These are phyloP conservation scores for Nymphaea thermarum DNA, from an alignment of 164 flowering plant species.

Conservation along the genomic window DNA sequence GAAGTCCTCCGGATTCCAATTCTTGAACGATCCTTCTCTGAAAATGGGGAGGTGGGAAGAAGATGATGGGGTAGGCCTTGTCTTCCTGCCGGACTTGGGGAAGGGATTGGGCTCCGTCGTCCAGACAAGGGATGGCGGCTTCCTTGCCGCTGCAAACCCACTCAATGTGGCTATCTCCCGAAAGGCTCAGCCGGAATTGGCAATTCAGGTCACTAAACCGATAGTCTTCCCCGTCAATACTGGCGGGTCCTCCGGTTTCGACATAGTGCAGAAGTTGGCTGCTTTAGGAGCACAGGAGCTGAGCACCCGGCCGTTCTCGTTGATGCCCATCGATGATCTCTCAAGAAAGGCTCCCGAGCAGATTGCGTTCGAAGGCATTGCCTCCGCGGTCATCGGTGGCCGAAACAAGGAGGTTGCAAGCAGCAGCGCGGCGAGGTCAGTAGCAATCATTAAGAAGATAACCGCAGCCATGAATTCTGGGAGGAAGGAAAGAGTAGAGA, in stretches of 20 bases:
- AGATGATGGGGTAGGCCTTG: slow-evolving; percentile 21
- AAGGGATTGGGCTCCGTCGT: slow-evolving; percentile 79
- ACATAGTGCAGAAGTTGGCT: slow-evolving; percentile 64
- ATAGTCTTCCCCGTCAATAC: slow-evolving; percentile 31
- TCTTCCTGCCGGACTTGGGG: slow-evolving; percentile 65
- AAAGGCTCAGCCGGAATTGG: slow-evolving; percentile 76
- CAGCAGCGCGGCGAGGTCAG: slow-evolving; percentile 76
- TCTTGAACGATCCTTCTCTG: slow-evolving; percentile 12
- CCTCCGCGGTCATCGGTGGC: slow-evolving; percentile 76
- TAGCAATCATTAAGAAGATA: slow-evolving; percentile 61
- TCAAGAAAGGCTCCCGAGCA: slow-evolving; percentile 87
- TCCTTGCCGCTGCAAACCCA: slow-evolving; percentile 72
- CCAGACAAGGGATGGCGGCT: slow-evolving; percentile 91
- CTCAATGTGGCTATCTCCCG: slow-evolving; percentile 31
- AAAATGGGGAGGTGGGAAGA: slow-evolving; percentile 22
- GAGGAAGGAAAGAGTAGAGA: slow-evolving; percentile 63
- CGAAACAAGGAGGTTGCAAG: slow-evolving; percentile 85
- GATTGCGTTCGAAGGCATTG: slow-evolving; percentile 91
- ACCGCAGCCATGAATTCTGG: slow-evolving; percentile 50
- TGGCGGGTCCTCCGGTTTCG: slow-evolving; percentile 37
- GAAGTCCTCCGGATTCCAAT: slow-evolving; percentile 12
- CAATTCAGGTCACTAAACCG: slow-evolving; percentile 81
- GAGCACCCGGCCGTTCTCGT: slow-evolving; percentile 34
- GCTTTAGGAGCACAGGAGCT: slow-evolving; percentile 52
- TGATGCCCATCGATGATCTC: slow-evolving; percentile 70